Evolutionary conservation across 495 filamentous ascomycete species (phyloP).

Genomic region (Aspergillus carlsbadensis): DNA sequence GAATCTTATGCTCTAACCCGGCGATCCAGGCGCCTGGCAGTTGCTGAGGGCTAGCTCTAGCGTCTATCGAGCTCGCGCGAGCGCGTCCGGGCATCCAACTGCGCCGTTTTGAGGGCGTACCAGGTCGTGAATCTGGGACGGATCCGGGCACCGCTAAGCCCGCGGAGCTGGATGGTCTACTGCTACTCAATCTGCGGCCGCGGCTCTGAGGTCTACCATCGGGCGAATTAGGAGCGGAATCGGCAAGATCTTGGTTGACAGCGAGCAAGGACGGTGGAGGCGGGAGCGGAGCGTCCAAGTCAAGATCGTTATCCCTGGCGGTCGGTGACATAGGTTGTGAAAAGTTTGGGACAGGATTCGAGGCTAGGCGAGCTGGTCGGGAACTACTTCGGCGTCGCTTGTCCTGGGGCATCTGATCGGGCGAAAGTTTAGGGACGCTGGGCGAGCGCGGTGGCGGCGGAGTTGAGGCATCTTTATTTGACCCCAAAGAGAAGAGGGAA

Average conservation of each 20-base stretch:
- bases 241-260: slow-evolving; percentile 44
- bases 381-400: slow-evolving; percentile 34
- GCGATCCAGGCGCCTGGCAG: slow-evolving; percentile 61
- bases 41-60: slow-evolving; percentile 9
- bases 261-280: slow-evolving; percentile 44
- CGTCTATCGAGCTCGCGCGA: slow-evolving; percentile 38
- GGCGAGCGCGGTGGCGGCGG: slow-evolving; percentile 29
- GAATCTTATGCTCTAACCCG: slow-evolving; percentile 52
- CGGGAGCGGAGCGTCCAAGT: slow-evolving; percentile 35
- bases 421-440: slow-evolving; percentile 21
- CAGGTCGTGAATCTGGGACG: slow-evolving; percentile 38
- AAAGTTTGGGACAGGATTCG: slow-evolving; percentile 30
- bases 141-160: slow-evolving; percentile 39
- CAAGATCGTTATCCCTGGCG: slow-evolving; percentile 30
- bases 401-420: slow-evolving; percentile 26
- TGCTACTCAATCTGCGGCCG: slow-evolving; percentile 34
- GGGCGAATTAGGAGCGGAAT: slow-evolving; percentile 33
- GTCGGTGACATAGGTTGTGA: slow-evolving; percentile 31
- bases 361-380: slow-evolving; percentile 38
- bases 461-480: slow-evolving; percentile 34
- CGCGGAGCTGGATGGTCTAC: slow-evolving; percentile 36
- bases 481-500: slow-evolving; percentile 46
- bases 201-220: slow-evolving; percentile 39
- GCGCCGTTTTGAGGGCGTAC: slow-evolving; percentile 45
- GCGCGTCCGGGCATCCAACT: slow-evolving; percentile 56